These are phyloP conservation scores for Glomus cerebriforme DNA, from an alignment of 192 early-diverging fungal genomes.

Conservation along the genomic window DNA sequence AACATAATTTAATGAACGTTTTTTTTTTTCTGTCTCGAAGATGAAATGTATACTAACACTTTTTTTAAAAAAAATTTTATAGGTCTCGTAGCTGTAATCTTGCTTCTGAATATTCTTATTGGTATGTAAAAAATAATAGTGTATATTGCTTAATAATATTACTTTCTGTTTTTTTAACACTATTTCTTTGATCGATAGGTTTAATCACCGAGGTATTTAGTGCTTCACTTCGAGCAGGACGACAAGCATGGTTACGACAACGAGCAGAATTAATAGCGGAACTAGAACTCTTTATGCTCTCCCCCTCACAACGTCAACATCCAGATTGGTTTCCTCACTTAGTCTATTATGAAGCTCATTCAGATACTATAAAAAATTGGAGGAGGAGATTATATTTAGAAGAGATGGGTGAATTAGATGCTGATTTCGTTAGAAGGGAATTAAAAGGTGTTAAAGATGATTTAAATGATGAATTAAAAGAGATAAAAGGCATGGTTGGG, in stretches of 20 bases:
- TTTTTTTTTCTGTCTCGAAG: not conserved
- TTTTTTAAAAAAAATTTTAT: not conserved
- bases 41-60: not conserved
- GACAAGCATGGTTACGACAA: slow-evolving; percentile 9
- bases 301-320: not conserved
- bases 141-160: not conserved
- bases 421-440: not conserved
- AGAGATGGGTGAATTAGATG: not conserved
- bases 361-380: not conserved
- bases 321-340: slow-evolving; percentile 13
- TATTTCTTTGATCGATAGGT: not conserved
- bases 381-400: not conserved
- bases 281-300: not conserved
- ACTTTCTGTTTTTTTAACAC: not conserved
- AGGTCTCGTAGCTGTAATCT: not conserved
- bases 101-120: not conserved
- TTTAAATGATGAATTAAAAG: not conserved
- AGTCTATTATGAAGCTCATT: slow-evolving; percentile 14
- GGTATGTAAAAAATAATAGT: not conserved
- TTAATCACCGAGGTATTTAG: slow-evolving; percentile 14
- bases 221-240: not conserved
- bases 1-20: too few species aligned
- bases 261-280: slow-evolving; percentile 14
- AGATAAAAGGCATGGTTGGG: not conserved
- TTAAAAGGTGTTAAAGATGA: not conserved